Evolutionary conservation across 495 filamentous ascomycete species (phyloP), one percentile per base, ranked within the genome.

Genomic region (Collariella sp.): DNA sequence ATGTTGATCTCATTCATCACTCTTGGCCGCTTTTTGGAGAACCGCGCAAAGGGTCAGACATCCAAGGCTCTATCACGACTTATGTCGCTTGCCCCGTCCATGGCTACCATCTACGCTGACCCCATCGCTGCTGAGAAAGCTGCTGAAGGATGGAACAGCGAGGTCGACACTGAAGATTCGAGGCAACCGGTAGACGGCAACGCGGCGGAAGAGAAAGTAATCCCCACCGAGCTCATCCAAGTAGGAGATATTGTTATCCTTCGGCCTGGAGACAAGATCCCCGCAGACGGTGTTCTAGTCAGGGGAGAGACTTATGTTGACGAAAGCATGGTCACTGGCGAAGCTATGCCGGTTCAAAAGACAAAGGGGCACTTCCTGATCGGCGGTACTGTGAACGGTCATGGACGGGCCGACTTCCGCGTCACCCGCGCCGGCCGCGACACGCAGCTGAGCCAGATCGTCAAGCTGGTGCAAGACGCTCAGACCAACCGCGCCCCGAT

Each of bases 1-100:
- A 99, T 97, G 94, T 80, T 99, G 20, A 95, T 99, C 64, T 96
- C 89, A 0, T 97, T 97, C 68, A 88, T 96, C 68, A 88, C 88
- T 0, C 74, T 99, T 3, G 91, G 93, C 22, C 83, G 93, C 33
- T 97, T 86, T 73, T 68, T 99, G 9, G 93, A 99, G 67, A 99
- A 97, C 60, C 77, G 87, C 13, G 93, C 93, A 18, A 99, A 99
- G 70, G 93, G 93, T 3, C 88, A 97, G 67, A 99, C 93, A 0
- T 96, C 90, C 7, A 93, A 89, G 63, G 93, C 93, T 2, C 79
- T 99, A 7, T 95, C 89, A n/a, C 77, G 85, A 22, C 79, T 99
- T 5, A 99, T 99, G 93, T 94, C 86, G 12, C 75, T 99, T 34
- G 85, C 94, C 13, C 93, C 93, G 4, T 95, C 89, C 0, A 96